Evolutionary conservation across 2,329 filamentous ascomycete species (phyloP), one percentile per base, ranked within the genome.

Genomic region (Phaeosphaeria sp.): DNA sequence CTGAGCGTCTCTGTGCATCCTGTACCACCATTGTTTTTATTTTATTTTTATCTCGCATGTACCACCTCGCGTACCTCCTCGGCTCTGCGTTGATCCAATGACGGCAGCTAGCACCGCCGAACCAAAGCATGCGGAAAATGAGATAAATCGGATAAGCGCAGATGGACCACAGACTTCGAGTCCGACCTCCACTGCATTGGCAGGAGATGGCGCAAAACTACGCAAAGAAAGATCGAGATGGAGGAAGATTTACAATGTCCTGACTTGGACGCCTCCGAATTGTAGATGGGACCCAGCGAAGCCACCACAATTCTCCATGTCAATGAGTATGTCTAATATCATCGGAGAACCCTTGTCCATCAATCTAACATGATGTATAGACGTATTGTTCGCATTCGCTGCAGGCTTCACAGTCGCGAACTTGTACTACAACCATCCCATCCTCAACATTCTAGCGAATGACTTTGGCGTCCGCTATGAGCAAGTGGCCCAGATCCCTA

Each of bases 351-450:
- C 13, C 5, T 17, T 41, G 25, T 9, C 9, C 25, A 27, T 27
- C 25, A 4, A 27, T 27, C 25, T 27, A 27, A 27, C 25, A 27
- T 27, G 25, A 9, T 27, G 25, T 5, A n/a, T 9, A 49, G 46
- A 93, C 67, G 72, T 92, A 2, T 77, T 93, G 1, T 92, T 92
- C 60, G 88, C 84, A 1, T 83, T 90, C 67, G 89, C 84, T 0
- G 83, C 79, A 84, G 87, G 3, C 87, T 91, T 92, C 64, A 91
- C 89, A 0, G 91, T 93, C 6, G 90, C 90, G 18, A 93, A 93
- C 65, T 80, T 94, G 2, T 94, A 94, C 78, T 93, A 94, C 76
- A 91, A 85, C 58, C 90, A 93, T 67, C 90, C 91, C 0, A 90
- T 94, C 47, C 79, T 94, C 22, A 92, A 93, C 69, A 85, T 90